Evolutionary conservation across 331 rosid species (phyloP).

Genomic region (Stylosanthes scabra): DNA sequence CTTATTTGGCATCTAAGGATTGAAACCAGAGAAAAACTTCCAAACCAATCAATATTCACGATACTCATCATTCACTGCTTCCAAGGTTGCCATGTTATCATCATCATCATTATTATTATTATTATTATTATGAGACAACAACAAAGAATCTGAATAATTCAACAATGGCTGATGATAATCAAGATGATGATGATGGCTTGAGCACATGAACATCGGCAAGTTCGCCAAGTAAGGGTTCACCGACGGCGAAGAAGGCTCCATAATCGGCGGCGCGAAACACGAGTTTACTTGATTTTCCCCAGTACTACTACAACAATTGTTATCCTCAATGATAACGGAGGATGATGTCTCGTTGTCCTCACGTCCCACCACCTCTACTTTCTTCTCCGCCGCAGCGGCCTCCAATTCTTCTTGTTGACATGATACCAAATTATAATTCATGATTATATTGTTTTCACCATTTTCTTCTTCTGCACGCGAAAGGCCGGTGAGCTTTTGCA

Average conservation of each 20-base stretch:
- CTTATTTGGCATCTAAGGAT: constrained; percentile 46
- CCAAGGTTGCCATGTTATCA: constrained; percentile 46
- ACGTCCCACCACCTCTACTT: constrained; percentile 14
- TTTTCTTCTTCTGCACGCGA: constrained; percentile 46
- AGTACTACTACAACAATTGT: too few relatives aligned
- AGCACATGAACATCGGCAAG: constrained; percentile 49
- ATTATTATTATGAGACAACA: constrained; percentile 33
- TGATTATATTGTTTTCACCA: too few relatives aligned
- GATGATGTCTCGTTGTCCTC: constrained; percentile 70
- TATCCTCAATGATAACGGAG: too few relatives aligned
- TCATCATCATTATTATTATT: too few relatives aligned
- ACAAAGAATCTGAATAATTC: constrained; percentile 53
- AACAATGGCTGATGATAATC: constrained; percentile 49
- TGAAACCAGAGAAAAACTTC: neutral
- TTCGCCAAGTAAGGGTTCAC: constrained; percentile 55
- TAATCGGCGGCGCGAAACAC: constrained; percentile 45
- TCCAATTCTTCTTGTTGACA: constrained; percentile 18
- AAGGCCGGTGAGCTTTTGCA: constrained; percentile 79
- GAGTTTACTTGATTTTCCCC: constrained; percentile 56
- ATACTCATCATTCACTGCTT: constrained; percentile 43
- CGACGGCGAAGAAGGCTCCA: constrained; percentile 40
- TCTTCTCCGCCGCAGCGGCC: neutral
- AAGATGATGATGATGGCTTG: too few relatives aligned
- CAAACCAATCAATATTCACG: constrained; percentile 38
- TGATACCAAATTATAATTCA: too few relatives aligned